Base-by-base conservation (phyloP, 2,329 filamentous ascomycete genomes). In the Neopestalotiopsis sp. region DNA sequence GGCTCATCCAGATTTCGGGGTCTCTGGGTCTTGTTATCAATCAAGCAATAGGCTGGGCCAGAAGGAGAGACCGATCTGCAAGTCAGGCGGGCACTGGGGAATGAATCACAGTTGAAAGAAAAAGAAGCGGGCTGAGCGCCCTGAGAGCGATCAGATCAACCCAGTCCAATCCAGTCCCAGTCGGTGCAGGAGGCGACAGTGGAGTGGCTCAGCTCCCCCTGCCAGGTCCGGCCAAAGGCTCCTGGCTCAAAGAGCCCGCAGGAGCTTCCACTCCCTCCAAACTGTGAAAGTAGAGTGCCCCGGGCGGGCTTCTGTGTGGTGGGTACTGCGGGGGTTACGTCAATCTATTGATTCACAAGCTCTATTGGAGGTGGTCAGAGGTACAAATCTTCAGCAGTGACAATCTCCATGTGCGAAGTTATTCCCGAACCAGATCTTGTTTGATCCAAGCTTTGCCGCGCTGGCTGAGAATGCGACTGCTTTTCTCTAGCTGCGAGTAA, bases 201-300 rank as follows among this genome's bases (percentile, higher is more conserved):
- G 40, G 38, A 64, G 61, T 64, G 61, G 61, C 61, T 64, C 61
- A 64, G 61, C 34, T 64, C 13, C 57, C 57, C 59, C 28, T 13
- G 12, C 20, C 28, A 17, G 34, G 30, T 34, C 17, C 59, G 57
- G 28, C 34, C 34, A 38, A 38, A 38, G 34, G n/a, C 59, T 42
- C 5, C 3, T 28, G 24, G 24, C 24, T 28, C 24, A 28, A 28
- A 28, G 9, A 62, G 59, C 32, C 28, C n/a, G 28, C 57, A 59
- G 34, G n/a, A 62, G 59, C 34, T 20, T 17, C 45, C 24, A 28
- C 24, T 28, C 24, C 24, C 24, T 28, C 24, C 45, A 52, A 52
- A 52, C 45, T 52, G 45, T 20, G 45, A 52, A 20, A 52, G 45
- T 52, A 12, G 12, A 52, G 45, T 52, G 45, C 45, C 20, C 45